These are phyloP conservation scores for Tetradesmus lagerheimii DNA, from an alignment of 139 green algal genomes.

Conservation along the genomic window DNA sequence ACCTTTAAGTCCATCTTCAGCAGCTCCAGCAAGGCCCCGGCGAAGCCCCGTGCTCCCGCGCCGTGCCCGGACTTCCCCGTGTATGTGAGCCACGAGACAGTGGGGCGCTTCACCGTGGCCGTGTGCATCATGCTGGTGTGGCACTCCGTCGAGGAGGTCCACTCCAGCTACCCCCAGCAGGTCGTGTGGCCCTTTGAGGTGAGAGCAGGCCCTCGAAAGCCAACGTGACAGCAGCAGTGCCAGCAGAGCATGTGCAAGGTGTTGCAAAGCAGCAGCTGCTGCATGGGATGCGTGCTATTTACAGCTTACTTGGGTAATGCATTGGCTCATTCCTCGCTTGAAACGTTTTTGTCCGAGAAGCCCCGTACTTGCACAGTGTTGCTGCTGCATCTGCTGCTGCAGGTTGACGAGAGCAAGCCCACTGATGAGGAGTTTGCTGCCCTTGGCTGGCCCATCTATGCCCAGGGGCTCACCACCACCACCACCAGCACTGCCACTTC, in stretches of 20 bases:
- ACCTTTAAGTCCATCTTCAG: not conserved
- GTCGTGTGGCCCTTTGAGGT: too few species aligned
- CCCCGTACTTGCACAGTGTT: not conserved
- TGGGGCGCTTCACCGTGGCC: not conserved
- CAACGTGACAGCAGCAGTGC: too few species aligned
- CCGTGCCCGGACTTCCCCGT: not conserved
- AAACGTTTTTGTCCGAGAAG: not conserved
- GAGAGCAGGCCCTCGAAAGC: too few species aligned
- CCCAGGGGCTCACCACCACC: too few species aligned
- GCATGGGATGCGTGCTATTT: too few species aligned
- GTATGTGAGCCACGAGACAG: not conserved
- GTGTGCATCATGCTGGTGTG: not conserved
- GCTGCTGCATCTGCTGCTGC: not conserved
- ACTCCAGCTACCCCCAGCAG: not conserved
- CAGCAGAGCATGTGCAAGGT: too few species aligned
- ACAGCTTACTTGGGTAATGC: too few species aligned
- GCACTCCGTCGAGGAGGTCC: not conserved
- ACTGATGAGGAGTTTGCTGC: not conserved
- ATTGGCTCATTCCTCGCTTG: too few species aligned
- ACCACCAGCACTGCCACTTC: not conserved
- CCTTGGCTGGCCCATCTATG: too few species aligned
- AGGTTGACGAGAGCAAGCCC: not conserved
- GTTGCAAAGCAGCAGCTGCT: too few species aligned
- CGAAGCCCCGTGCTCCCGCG: not conserved
- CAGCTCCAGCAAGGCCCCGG: not conserved